Evolutionary conservation across 2,329 filamentous ascomycete species (phyloP).

Genomic region (Aspergillus intermedius): DNA sequence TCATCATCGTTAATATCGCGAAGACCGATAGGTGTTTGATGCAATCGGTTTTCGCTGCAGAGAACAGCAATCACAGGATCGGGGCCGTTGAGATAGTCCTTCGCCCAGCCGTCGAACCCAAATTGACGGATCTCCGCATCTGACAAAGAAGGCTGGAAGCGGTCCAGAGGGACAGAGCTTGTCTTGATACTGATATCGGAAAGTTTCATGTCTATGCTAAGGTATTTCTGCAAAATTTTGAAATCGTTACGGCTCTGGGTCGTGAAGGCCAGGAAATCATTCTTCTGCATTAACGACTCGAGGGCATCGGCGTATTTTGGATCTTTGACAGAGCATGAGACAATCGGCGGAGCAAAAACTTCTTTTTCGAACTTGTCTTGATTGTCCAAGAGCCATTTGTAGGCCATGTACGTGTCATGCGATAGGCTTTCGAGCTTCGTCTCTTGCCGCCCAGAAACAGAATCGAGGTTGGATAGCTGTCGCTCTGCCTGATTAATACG

Average conservation of each 20-base stretch:
- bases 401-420: constrained; percentile 61
- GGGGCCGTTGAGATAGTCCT: constrained; percentile 74
- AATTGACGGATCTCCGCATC: constrained; percentile 48
- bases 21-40: constrained; percentile 61
- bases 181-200: constrained; percentile 66
- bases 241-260: constrained; percentile 71
- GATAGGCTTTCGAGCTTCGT: constrained; percentile 57
- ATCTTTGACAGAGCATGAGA: constrained; percentile 74
- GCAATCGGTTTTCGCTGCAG: constrained; percentile 64
- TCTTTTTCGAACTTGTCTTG: constrained; percentile 62
- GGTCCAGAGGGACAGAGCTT: constrained; percentile 48
- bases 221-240: constrained; percentile 59
- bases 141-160: constrained; percentile 52
- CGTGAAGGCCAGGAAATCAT: constrained; percentile 60
- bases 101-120: constrained; percentile 73
- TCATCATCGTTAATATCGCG: constrained; percentile 60
- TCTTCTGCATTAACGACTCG: constrained; percentile 50
- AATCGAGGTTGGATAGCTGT: constrained; percentile 58
- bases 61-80: constrained; percentile 81
- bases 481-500: constrained; percentile 38
- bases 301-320: constrained; percentile 57
- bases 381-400: constrained; percentile 76
- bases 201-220: constrained; percentile 59
- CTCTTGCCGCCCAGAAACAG: constrained; percentile 67
- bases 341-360: constrained; percentile 73